Percentiles rank a stretch among this genome's conserved stretches.
These are phyloP conservation scores for Argentina anserina DNA, from an alignment of 306 rosid species.

Conservation along the genomic window DNA sequence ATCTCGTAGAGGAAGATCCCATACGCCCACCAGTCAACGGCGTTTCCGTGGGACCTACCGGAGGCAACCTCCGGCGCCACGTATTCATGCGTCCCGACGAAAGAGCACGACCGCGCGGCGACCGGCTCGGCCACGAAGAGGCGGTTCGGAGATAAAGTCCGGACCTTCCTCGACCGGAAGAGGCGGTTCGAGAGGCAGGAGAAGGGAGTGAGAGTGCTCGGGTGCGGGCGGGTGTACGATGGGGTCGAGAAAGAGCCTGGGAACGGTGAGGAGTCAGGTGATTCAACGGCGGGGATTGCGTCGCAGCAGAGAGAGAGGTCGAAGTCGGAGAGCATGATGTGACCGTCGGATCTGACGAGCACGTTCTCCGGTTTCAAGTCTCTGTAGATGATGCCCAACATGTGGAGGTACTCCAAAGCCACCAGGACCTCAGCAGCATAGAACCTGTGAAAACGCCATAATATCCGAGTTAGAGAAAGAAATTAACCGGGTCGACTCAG, in stretches of 20 bases:
- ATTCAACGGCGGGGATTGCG: conserved; percentile 87
- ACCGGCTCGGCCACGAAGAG: conserved; percentile 96
- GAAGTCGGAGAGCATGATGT: conserved; percentile 95
- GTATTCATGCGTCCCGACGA: conserved; percentile 95
- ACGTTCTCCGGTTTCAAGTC: conserved; percentile 96
- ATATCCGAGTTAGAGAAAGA: neutral
- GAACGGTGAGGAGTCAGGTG: conserved; percentile 37
- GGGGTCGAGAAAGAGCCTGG: conserved; percentile 15
- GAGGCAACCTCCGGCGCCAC: conserved; percentile 95
- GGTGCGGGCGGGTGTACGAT: conserved; percentile 33
- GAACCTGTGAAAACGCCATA: conserved; percentile 45
- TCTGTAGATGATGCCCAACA: conserved; percentile 94
- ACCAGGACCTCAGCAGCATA: conserved; percentile 94
- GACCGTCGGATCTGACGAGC: conserved; percentile 96
- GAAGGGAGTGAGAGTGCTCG: conserved; percentile 27
- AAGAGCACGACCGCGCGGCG: conserved; percentile 71
- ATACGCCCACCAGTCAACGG: conserved; percentile 99
- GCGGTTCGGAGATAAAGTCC: conserved; percentile 51
- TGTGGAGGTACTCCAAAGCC: conserved; percentile 93
- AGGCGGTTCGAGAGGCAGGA: conserved; percentile 55
- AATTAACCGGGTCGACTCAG: neutral
- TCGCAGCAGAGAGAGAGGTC: conserved; percentile 79
- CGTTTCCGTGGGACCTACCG: conserved; percentile 95
- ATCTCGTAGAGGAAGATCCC: conserved; percentile 85
- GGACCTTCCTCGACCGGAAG: conserved; percentile 78